Base-by-base conservation (phyloP, 2,329 filamentous ascomycete genomes). In the Exserohilum turcica region DNA sequence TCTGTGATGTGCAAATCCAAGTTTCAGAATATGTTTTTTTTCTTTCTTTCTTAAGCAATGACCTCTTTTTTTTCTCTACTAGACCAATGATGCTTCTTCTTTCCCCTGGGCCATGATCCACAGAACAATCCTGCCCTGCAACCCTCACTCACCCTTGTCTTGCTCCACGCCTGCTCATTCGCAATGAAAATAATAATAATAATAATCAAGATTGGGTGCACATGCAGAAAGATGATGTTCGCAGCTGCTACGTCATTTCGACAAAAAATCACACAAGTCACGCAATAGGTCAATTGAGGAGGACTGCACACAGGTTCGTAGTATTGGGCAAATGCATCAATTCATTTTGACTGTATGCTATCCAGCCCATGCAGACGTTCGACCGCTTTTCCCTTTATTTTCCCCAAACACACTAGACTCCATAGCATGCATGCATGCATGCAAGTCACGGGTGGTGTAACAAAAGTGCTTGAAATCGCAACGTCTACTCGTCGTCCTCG, bases 401-500 rank as follows among this genome's bases (percentile, higher is more conserved):
- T 48, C 45, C 45, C n/a, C n/a, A n/a, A n/a, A 52, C 58, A 59
- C 55, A 52, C 52, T 52, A 53, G 52, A 56, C 57, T 58, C 58
- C 57, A 50, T 44, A 16, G 16, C n/a, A 54, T 61, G 50, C 55
- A 59, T 50, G 44, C 54, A 40, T 13, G 16, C n/a, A 54, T 61
- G 50, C 55, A 59, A 52, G 44, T 54, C 61, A 56, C 61, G 54
- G 54, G 50, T 52, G 37, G 43, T 58, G 52, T 61, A 48, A 27
- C 43, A 27, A 52, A 51, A 38, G 43, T 44, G 52, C 28, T 39
- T 24, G 4, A 24, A 24, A 24, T 24, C 21, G 37, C 44, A 50
- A 48, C n/a, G 58, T 87, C 86, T 97, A 99, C 81, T 99, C 94
- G 77, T 99, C 94, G 78, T 99, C 94, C 77, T 99, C 94, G 70